Percentiles rank a stretch among this genome's conserved stretches.
phyloP scores from a whole-genome alignment of 1,284 basidiomycete genomes.

The Moniliella sp. region DNA sequence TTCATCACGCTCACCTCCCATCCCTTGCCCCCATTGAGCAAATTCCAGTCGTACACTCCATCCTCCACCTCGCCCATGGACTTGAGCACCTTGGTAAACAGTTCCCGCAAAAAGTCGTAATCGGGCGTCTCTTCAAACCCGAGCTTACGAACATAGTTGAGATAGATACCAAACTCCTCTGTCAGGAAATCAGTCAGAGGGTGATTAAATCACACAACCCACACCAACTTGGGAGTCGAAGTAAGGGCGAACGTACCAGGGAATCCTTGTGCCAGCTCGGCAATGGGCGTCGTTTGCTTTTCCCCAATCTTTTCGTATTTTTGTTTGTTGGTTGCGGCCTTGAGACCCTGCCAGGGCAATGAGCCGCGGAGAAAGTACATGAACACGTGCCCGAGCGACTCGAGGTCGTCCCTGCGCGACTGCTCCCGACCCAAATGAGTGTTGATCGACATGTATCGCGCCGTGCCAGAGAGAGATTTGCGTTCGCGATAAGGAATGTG shows the following conservation, averaged over 20 bases:
- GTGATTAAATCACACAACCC: too few relatives aligned
- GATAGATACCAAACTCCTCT: slow-evolving; percentile 50
- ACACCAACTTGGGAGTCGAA: too few relatives aligned
- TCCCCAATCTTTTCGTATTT: slow-evolving; percentile 99
- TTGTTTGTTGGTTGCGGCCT: slow-evolving; percentile 81
- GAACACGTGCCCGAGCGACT: slow-evolving; percentile 82
- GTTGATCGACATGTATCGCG: slow-evolving; percentile 5
- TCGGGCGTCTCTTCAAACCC: slow-evolving; percentile 5
- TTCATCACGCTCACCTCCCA: too few relatives aligned
- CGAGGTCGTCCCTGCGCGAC: slow-evolving; percentile 80
- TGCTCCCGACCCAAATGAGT: slow-evolving; percentile 43
- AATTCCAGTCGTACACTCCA: slow-evolving; percentile 5
- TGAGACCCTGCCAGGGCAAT: slow-evolving; percentile 88
- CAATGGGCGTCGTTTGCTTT: slow-evolving; percentile 95
- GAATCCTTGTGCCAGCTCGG: slow-evolving; percentile 81
- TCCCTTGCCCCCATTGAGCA: slow-evolving; percentile 1
- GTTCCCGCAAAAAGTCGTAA: slow-evolving; percentile 4
- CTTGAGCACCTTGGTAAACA: slow-evolving; percentile 4
- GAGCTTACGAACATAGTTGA: slow-evolving; percentile 4
- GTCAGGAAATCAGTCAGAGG: too few relatives aligned
- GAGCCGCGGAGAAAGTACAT: slow-evolving; percentile 96
- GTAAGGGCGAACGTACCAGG: too few relatives aligned
- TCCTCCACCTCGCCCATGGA: slow-evolving; percentile 3
- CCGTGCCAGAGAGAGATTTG: slow-evolving; percentile 5
- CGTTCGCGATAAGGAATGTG: slow-evolving; percentile 4